Conservation (phyloP, 306 rosid genomes). For the Pyrus betulifolia region DNA sequence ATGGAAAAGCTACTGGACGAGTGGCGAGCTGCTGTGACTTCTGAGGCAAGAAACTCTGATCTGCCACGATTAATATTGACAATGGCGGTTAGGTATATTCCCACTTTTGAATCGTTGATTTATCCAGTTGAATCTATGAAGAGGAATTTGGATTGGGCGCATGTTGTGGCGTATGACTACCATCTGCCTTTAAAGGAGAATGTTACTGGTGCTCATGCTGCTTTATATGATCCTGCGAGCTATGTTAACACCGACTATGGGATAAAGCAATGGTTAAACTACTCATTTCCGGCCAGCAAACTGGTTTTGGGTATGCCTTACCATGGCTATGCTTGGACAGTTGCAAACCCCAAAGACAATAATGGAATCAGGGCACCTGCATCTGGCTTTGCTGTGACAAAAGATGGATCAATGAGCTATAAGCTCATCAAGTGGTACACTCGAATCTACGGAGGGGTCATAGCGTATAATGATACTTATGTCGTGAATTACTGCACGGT, state of each 20-base stretch:
- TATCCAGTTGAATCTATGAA: slow-evolving; percentile 13
- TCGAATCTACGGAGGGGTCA: background rate
- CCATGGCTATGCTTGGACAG: slow-evolving; percentile 40
- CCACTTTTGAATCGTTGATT: background rate
- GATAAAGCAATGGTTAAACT: slow-evolving; percentile 12
- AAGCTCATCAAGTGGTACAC: slow-evolving; percentile 14
- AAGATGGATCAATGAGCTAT: slow-evolving; percentile 22
- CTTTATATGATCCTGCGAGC: slow-evolving; percentile 6
- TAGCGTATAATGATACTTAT: slow-evolving; percentile 20
- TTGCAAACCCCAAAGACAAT: slow-evolving; percentile 11
- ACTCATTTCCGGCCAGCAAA: slow-evolving; percentile 18
- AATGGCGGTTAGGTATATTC: slow-evolving; percentile 24
- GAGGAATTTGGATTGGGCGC: slow-evolving; percentile 22
- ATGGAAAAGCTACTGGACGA: slow-evolving; percentile 27
- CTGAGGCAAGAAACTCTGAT: slow-evolving; percentile 17
- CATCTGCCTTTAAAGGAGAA: slow-evolving; percentile 2
- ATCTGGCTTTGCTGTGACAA: background rate
- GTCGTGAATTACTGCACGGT: slow-evolving; percentile 28
- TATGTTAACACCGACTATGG: slow-evolving; percentile 20
- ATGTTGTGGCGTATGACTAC: slow-evolving; percentile 32
- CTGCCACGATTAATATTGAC: slow-evolving; percentile 19
- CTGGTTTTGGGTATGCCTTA: slow-evolving; percentile 35
- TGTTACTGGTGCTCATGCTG: slow-evolving; percentile 5
- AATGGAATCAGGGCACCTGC: slow-evolving; percentile 22
- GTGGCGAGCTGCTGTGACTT: slow-evolving; percentile 29